Base-by-base conservation (phyloP, 139 green algal genomes). In the Chlamydomonas eustigma region DNA sequence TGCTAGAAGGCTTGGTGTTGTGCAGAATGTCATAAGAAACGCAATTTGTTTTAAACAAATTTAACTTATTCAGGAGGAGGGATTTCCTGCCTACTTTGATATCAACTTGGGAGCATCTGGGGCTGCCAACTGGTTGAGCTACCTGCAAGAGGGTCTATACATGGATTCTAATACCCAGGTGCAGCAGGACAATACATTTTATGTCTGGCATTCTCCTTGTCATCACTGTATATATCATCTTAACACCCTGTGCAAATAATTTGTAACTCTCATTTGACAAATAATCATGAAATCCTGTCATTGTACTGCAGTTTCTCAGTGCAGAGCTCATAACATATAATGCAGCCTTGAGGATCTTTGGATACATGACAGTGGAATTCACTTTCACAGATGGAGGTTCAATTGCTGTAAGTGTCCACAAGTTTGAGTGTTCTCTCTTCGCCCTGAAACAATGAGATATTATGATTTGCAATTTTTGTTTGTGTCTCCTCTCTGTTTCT, bases 241-340 rank as follows among this genome's bases (percentile, higher is more conserved):
- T n/a, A n/a, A n/a, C n/a, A n/a, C n/a, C n/a, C n/a, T n/a, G n/a
- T n/a, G n/a, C n/a, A n/a, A n/a, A n/a, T n/a, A n/a, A n/a, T n/a
- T n/a, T n/a, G n/a, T n/a, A n/a, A n/a, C n/a, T n/a, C n/a, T n/a
- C n/a, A n/a, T n/a, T n/a, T n/a, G n/a, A n/a, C n/a, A n/a, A n/a
- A n/a, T n/a, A 64, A 64, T 24, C 50, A 64, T 28, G 24, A 64
- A 74, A 76, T 71, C 24, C 64, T 71, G 24, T 28, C 28, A 18
- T 67, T 73, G 12, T 52, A 32, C 31, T 68, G 30, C 37, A 75
- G 38, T 51, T 44, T 2, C 65, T 91, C 32, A 82, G 74, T n/a
- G 86, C 81, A 4, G 84, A 94, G 78, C 52, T 95, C 36, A 82
- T 96, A 35, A 94, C 88, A 5, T 95, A 97, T 88, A 97, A 97